These are phyloP conservation scores for Neurospora discreta DNA, from an alignment of 495 filamentous ascomycete genomes.

Conservation along the genomic window DNA sequence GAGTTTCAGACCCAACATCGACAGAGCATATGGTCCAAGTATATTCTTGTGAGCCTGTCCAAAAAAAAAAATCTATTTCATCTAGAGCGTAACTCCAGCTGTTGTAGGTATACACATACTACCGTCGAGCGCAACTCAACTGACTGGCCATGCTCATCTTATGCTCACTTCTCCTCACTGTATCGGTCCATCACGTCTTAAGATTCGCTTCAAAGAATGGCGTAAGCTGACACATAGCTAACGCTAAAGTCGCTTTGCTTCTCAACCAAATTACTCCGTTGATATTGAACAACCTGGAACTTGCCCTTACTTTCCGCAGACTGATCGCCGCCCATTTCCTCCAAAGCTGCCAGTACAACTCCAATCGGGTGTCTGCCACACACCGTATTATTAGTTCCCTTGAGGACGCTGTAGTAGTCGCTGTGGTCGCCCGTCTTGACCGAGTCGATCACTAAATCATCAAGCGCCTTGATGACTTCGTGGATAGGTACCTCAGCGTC, in stretches of 20 bases:
- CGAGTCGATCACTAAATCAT: conserved; percentile 71
- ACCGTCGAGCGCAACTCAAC: not conserved
- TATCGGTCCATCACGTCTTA: not conserved
- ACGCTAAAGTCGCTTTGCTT: conserved; percentile 74
- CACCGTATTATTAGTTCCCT: conserved; percentile 77
- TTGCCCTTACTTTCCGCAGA: conserved; percentile 37
- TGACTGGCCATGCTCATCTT: not conserved
- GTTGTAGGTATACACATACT: not conserved
- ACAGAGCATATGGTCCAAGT: conserved; percentile 11
- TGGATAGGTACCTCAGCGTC: conserved; percentile 45
- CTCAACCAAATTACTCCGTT: conserved; percentile 71
- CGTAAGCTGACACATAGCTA: conserved; percentile 83
- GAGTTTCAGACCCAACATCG: conserved; percentile 26
- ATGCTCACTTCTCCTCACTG: not conserved
- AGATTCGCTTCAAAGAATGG: conserved; percentile 33
- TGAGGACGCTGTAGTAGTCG: conserved; percentile 55
- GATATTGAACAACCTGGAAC: conserved; percentile 85
- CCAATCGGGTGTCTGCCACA: conserved; percentile 95
- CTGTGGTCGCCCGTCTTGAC: conserved; percentile 63
- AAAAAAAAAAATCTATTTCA: not conserved
- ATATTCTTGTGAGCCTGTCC: not conserved
- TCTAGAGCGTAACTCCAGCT: not conserved
- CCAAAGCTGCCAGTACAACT: conserved; percentile 80
- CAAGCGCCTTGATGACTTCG: conserved; percentile 74
- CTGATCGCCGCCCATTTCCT: conserved; percentile 38